Conservation (phyloP, 495 filamentous ascomycete species). For the Extremus antarcticus region DNA sequence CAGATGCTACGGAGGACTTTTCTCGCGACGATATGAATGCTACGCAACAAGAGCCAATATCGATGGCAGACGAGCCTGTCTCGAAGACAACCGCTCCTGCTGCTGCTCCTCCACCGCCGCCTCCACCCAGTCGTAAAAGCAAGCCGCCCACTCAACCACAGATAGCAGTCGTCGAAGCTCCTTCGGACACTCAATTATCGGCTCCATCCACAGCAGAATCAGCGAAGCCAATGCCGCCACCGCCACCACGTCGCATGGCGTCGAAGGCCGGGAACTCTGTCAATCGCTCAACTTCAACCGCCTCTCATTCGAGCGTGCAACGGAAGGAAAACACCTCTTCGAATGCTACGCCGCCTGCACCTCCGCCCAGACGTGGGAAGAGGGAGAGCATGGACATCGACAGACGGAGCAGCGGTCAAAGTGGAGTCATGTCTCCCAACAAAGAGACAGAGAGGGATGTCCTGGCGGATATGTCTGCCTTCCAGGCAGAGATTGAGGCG, state of each 20-base stretch:
- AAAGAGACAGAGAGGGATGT: slow-evolving; percentile 15
- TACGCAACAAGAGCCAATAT: slow-evolving; percentile 5
- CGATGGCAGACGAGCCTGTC: not conserved
- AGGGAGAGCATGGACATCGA: not conserved
- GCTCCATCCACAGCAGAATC: slow-evolving; percentile 8
- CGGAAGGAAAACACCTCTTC: not conserved
- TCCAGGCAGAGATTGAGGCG: slow-evolving; percentile 31
- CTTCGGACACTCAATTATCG: slow-evolving; percentile 11
- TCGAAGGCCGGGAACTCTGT: slow-evolving; percentile 1
- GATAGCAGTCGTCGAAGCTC: slow-evolving; percentile 10
- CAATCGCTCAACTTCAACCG: slow-evolving; percentile 7
- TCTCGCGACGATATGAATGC: slow-evolving; percentile 14
- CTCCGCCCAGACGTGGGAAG: slow-evolving; percentile 3
- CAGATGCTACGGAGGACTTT: slow-evolving; percentile 19
- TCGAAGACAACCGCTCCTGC: slow-evolving; percentile 9
- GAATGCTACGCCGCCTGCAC: slow-evolving; percentile 5
- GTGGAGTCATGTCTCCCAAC: not conserved
- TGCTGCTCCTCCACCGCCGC: slow-evolving; percentile 23
- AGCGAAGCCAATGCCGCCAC: slow-evolving; percentile 19
- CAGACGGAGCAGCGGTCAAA: not conserved
- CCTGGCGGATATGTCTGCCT: slow-evolving; percentile 27
- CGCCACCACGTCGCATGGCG: slow-evolving; percentile 18
- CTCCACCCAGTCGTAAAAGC: slow-evolving; percentile 22
- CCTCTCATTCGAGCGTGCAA: slow-evolving; percentile 4
- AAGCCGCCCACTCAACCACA: slow-evolving; percentile 4